Conservation (phyloP, 106 monocot genomes). For the Dioscorea alata region DNA sequence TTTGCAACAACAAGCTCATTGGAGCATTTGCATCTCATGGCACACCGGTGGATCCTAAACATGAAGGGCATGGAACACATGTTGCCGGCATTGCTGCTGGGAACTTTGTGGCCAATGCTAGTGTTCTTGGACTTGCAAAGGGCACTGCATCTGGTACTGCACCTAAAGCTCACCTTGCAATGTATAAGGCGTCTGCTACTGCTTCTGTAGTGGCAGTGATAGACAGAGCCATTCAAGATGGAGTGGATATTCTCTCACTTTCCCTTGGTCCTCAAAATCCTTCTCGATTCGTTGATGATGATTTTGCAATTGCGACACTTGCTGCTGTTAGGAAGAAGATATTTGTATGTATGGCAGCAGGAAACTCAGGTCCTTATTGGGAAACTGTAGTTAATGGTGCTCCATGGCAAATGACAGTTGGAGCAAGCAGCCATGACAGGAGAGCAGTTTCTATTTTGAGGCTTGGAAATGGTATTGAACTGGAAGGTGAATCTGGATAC, state of each 20-base stretch:
- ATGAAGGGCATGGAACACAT: background rate
- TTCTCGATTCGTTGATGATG: background rate
- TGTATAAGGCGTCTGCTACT: background rate
- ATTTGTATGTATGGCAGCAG: background rate
- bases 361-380: background rate
- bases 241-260: background rate
- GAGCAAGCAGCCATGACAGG: conserved; percentile 17
- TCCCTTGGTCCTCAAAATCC: background rate
- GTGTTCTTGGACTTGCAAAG: background rate
- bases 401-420: conserved; percentile 17
- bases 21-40: background rate
- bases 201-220: background rate
- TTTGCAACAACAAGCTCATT: background rate
- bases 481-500: conserved; percentile 14
- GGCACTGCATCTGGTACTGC: background rate
- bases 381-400: background rate
- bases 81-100: background rate
- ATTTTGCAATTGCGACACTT: background rate
- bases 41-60: background rate
- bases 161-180: background rate
- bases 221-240: background rate
- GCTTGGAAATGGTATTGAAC: conserved; percentile 7
- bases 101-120: background rate
- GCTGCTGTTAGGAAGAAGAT: background rate
- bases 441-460: background rate